phyloP scores from a whole-genome alignment of 75 land plant genomes.

The Gnetum montanum region DNA sequence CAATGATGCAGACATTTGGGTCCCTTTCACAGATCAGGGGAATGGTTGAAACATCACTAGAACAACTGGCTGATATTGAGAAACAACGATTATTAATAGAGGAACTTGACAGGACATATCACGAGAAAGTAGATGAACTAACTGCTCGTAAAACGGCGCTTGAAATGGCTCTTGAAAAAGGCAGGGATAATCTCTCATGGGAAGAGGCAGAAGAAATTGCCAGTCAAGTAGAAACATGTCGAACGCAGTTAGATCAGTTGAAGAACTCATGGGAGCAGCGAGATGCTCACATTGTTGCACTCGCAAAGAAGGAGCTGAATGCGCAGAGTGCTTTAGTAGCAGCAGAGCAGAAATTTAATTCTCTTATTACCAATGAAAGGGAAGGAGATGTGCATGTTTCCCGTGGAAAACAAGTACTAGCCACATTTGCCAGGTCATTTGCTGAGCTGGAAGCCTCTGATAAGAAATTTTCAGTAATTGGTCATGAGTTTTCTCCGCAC shows the following conservation, averaged over 20 bases:
- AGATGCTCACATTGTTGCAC: slow-evolving; percentile 36
- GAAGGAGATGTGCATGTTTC: slow-evolving; percentile 36
- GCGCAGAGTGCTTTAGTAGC: slow-evolving; percentile 38
- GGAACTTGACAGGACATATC: slow-evolving; percentile 68
- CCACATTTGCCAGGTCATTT: slow-evolving; percentile 59
- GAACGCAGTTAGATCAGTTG: slow-evolving; percentile 61
- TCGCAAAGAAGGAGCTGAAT: slow-evolving; percentile 40
- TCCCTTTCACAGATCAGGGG: slow-evolving; percentile 69
- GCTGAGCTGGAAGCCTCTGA: slow-evolving; percentile 61
- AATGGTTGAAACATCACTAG: slow-evolving; percentile 68
- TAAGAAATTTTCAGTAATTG: slow-evolving; percentile 23
- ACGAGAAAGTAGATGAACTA: slow-evolving; percentile 61
- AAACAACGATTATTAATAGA: slow-evolving; percentile 46
- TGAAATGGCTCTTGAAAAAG: slow-evolving; percentile 61
- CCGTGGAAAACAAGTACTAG: slow-evolving; percentile 42
- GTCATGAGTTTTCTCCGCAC: slow-evolving; percentile 2
- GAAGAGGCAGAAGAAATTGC: slow-evolving; percentile 96
- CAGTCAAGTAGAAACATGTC: slow-evolving; percentile 75
- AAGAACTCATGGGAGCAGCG: slow-evolving; percentile 76
- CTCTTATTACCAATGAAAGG: slow-evolving; percentile 27
- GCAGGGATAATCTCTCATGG: slow-evolving; percentile 90
- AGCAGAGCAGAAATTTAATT: slow-evolving; percentile 38
- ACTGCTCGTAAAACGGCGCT: slow-evolving; percentile 60
- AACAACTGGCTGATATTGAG: slow-evolving; percentile 59
- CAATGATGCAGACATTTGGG: slow-evolving; percentile 83